phyloP scores from a whole-genome alignment of 1,139 yeast genomes.

The Diutina catenulata region DNA sequence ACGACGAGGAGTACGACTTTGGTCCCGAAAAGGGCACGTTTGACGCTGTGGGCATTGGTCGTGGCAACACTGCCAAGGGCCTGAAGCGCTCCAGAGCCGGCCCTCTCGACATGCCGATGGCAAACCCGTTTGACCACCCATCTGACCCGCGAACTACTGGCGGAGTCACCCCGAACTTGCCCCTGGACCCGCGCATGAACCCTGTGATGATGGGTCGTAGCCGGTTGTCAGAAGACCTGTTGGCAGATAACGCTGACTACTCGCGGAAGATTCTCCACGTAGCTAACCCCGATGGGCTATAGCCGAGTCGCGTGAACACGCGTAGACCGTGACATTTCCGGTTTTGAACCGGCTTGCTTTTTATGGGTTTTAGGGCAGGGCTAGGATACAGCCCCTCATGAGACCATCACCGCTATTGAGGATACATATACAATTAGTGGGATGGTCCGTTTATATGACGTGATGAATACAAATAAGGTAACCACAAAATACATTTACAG shows the following conservation, averaged over 20 bases:
- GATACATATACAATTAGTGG: too few relatives aligned
- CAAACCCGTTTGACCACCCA: constrained; percentile 48
- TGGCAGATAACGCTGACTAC: constrained; percentile 73
- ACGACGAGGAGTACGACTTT: constrained; percentile 29
- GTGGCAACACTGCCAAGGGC: constrained; percentile 22
- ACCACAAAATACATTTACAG: too few relatives aligned
- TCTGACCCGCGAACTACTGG: constrained; percentile 19
- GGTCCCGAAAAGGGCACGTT: constrained; percentile 17
- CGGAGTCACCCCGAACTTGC: constrained; percentile 6
- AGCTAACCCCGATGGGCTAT: constrained; percentile 58
- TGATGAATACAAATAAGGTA: too few relatives aligned
- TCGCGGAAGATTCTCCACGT: constrained; percentile 62
- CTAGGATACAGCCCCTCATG: too few relatives aligned
- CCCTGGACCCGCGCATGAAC: constrained; percentile 45
- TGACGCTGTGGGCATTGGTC: constrained; percentile 14
- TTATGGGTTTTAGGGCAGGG: too few relatives aligned
- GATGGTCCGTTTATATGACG: too few relatives aligned
- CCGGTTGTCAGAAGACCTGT: constrained; percentile 59
- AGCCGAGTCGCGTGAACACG: too few relatives aligned
- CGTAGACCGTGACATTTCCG: too few relatives aligned
- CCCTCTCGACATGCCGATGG: constrained; percentile 35
- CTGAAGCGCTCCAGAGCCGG: constrained; percentile 11
- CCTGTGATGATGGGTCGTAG: constrained; percentile 66
- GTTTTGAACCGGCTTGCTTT: too few relatives aligned
- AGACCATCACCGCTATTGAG: too few relatives aligned